A percentile compares a stretch with the other conserved stretches of the same genome.
Conservation (phyloP, 1,139 yeast genomes). For the Protomyces inundatus region DNA sequence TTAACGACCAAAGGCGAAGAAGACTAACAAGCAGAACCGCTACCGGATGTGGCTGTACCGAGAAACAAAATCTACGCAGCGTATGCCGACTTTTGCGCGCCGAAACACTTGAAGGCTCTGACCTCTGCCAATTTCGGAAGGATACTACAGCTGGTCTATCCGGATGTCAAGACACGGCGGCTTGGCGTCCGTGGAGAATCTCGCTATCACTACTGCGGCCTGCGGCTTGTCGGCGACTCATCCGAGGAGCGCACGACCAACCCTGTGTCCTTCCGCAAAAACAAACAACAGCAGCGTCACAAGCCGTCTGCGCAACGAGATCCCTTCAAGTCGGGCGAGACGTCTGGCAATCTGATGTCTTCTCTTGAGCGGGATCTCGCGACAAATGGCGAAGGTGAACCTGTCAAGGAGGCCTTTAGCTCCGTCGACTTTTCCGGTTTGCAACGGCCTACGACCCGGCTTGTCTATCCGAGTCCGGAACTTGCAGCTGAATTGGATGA, state of each 20-base stretch:
- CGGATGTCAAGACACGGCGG: constrained; percentile 71
- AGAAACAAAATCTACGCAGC: constrained; percentile 76
- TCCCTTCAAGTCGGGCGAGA: neutral
- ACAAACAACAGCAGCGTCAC: constrained; percentile 7
- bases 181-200: constrained; percentile 86
- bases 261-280: constrained; percentile 16
- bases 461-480: constrained; percentile 25
- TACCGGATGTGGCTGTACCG: constrained; percentile 67
- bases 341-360: constrained; percentile 16
- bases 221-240: constrained; percentile 55
- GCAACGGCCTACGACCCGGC: constrained; percentile 10
- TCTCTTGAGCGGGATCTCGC: neutral
- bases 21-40: constrained; percentile 1
- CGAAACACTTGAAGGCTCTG: constrained; percentile 60
- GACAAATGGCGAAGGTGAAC: neutral
- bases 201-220: constrained; percentile 86
- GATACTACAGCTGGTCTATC: constrained; percentile 66
- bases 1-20: neutral
- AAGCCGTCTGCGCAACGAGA: constrained; percentile 10
- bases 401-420: constrained; percentile 7
- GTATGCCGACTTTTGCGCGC: constrained; percentile 69
- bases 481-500: constrained; percentile 31
- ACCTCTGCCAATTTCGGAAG: constrained; percentile 88
- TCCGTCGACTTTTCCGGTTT: constrained; percentile 17
- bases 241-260: constrained; percentile 21